These are phyloP conservation scores for Marasmius fiardii DNA, from an alignment of 1,284 basidiomycete species.

Conservation along the genomic window DNA sequence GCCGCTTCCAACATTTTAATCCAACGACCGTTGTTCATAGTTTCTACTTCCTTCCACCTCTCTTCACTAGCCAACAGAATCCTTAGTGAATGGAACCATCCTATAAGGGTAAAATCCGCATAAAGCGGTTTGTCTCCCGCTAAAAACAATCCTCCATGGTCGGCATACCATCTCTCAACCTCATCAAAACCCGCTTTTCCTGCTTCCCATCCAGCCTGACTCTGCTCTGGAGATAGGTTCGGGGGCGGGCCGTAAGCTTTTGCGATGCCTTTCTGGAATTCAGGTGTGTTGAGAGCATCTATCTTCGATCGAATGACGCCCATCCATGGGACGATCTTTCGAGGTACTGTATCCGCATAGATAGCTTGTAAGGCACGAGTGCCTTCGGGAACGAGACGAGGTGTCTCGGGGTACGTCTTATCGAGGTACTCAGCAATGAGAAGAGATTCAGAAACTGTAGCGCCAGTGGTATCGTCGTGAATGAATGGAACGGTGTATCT, in stretches of 20 bases:
- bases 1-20: neutral
- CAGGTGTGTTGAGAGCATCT: neutral
- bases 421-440: conserved; percentile 42
- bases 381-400: conserved; percentile 30
- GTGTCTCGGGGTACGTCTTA: conserved; percentile 35
- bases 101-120: neutral
- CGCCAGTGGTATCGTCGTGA: neutral
- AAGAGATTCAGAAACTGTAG: conserved; percentile 29
- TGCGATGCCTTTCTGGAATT: neutral
- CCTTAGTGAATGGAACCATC: neutral
- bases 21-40: neutral
- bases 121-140: neutral
- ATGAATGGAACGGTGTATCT: neutral
- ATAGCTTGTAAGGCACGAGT: conserved; percentile 12
- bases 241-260: neutral
- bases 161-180: neutral
- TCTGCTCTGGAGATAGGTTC: neutral
- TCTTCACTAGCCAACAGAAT: neutral
- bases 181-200: neutral
- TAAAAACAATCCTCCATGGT: neutral
- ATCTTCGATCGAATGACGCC: neutral
- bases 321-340: neutral
- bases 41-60: neutral
- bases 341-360: neutral
- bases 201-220: neutral